Percentiles rank a stretch among this genome's conserved stretches.
Conservation (phyloP, 1,284 basidiomycete genomes). For the Veloporphyrellus conicus region DNA sequence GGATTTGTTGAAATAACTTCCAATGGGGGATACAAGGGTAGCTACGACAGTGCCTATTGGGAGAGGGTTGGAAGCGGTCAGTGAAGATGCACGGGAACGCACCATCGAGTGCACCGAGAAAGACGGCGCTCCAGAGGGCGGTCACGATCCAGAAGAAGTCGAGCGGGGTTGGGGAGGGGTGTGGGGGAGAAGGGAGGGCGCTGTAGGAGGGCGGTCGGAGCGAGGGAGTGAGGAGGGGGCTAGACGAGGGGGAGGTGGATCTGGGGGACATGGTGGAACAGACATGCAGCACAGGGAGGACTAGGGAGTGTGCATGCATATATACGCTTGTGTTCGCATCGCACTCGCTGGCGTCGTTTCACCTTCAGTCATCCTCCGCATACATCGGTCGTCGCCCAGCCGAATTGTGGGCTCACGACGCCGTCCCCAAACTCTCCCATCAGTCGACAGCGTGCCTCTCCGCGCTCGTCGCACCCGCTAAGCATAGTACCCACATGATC, state of each 20-base stretch:
- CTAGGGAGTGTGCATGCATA: slow-evolving; percentile 17
- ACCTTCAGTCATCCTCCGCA: slow-evolving; percentile 33
- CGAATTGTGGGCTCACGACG: slow-evolving; percentile 9
- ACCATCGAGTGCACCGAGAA: slow-evolving; percentile 81
- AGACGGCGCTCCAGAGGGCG: slow-evolving; percentile 74
- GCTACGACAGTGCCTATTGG: slow-evolving; percentile 68
- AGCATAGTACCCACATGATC: not conserved
- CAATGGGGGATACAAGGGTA: slow-evolving; percentile 73
- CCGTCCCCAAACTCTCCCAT: not conserved
- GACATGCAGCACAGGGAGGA: not conserved
- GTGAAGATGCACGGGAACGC: slow-evolving; percentile 21
- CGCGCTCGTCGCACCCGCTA: slow-evolving; percentile 16
- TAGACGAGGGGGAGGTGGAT: not conserved
- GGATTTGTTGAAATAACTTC: slow-evolving; percentile 73
- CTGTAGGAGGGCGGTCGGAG: not conserved
- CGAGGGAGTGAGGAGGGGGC: not conserved
- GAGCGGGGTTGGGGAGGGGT: slow-evolving; percentile 27
- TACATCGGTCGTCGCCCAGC: slow-evolving; percentile 22
- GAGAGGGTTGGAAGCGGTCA: slow-evolving; percentile 1
- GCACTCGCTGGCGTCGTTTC: slow-evolving; percentile 20
- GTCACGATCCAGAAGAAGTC: slow-evolving; percentile 67
- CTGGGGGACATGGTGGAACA: slow-evolving; percentile 7
- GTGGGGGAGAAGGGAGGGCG: not conserved
- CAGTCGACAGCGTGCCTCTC: not conserved
- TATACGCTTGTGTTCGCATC: not conserved